A percentile compares a stretch with the other conserved stretches of the same genome.
Evolutionary conservation across 768 basidiomycete genomes (phyloP).

Genomic region (Pulveroboletus sp.): DNA sequence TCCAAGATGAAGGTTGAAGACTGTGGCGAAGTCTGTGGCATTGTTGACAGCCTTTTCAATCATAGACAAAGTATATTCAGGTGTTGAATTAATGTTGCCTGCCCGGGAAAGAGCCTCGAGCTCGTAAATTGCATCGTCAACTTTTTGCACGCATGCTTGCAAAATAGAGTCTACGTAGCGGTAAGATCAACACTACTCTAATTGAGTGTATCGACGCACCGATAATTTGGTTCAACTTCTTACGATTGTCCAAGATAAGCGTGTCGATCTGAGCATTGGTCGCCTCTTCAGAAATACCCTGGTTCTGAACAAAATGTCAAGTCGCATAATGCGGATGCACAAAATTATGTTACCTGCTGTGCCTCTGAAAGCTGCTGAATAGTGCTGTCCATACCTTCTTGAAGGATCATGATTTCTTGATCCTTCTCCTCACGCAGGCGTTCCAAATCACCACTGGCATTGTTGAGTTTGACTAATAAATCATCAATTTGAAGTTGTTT

Average conservation of each 20-base stretch:
- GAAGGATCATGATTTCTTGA: constrained; percentile 90
- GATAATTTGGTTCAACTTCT: constrained; percentile 97
- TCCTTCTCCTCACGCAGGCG: constrained; percentile 92
- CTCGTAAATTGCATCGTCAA: constrained; percentile 97
- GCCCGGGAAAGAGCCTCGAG: constrained; percentile 93
- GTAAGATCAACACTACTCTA: constrained; percentile 11
- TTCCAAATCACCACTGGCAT: constrained; percentile 70
- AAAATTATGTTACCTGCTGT: constrained; percentile 60
- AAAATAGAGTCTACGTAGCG: constrained; percentile 81
- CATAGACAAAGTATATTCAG: constrained; percentile 97
- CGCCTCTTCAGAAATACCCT: constrained; percentile 81
- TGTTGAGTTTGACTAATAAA: constrained; percentile 74
- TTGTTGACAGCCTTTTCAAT: constrained; percentile 95
- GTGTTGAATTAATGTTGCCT: constrained; percentile 95
- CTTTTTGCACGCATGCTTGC: constrained; percentile 93
- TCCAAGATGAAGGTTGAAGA: constrained; percentile 87
- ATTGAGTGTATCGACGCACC: constrained; percentile 40
- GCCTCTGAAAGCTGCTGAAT: constrained; percentile 83
- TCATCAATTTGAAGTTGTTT: constrained; percentile 98
- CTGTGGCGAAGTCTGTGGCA: constrained; percentile 92
- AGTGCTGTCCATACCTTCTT: constrained; percentile 92
- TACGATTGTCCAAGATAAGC: constrained; percentile 92
- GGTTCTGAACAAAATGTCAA: constrained; percentile 46
- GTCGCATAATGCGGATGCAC: neutral
- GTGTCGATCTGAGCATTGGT: constrained; percentile 97